Base-by-base conservation (phyloP, 345 rosid species). In the Syzygium grande region DNA sequence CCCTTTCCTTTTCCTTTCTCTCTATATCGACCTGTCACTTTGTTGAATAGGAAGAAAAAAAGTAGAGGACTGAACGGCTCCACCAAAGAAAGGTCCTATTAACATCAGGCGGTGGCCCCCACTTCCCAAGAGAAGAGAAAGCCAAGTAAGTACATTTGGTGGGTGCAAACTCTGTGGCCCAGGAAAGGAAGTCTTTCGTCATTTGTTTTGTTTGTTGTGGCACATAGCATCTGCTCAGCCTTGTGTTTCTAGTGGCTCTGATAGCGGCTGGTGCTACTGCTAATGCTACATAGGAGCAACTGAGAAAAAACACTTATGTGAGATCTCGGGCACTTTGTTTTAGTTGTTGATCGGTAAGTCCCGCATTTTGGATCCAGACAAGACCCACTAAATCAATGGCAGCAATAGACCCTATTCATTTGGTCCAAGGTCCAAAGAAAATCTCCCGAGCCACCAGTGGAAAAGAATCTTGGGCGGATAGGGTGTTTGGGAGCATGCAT, bases 1-100 rank as follows among this genome's bases (percentile, higher is more conserved):
- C 46, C 49, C 14, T 58, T 86, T 89, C 88, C 89, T 86, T 43
- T 43, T 88, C 91, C 88, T 9, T 55, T 55, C 27, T 21, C 11
- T 55, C 59, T 8, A 8, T 90, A 91, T 87, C 54, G n/a, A 58
- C 53, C 46, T 88, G 91, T 91, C 94, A 84, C 90, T 89, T 87
- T 92, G 84, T 78, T 80, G 41, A 43, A 65, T 30, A 65, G 78
- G 61, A 51, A 27, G 58, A 85, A 86, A 87, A 55, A 90, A 73
- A 52, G n/a, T 79, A 38, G 23, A 88, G 86, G 63, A 87, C 12
- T 77, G 73, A 87, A 68, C 90, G 93, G 79, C 90, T 88, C 89
- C 91, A 86, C 91, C 14, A 84, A 52, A 25, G 55, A 88, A 38
- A 41, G 68, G 21, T 85, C 79, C 88, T 52, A 80, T 22, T 49